Conservation (phyloP, 305 asterid genomes). For the Plantago rigida region DNA sequence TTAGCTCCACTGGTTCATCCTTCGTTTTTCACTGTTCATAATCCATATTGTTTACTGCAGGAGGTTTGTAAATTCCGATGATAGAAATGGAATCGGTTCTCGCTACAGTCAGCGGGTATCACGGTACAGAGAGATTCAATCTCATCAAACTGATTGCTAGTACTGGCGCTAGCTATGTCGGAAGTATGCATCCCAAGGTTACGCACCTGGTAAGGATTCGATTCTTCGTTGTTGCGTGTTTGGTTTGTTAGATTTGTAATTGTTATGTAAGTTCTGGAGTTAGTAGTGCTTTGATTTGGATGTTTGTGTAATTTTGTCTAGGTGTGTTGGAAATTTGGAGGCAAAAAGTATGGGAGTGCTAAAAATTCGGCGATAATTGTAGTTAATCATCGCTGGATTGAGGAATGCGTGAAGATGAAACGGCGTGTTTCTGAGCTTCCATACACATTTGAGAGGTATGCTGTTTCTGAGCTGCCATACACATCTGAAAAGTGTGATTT, state of each 20-base stretch:
- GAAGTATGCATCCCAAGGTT: slow-evolving; percentile 38
- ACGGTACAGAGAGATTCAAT: slow-evolving; percentile 57
- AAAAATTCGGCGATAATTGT: slow-evolving; percentile 36
- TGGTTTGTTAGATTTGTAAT: background rate
- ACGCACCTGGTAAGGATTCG: slow-evolving; percentile 46
- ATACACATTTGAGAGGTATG: slow-evolving; percentile 37
- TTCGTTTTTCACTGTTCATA: background rate
- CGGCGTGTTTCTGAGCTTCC: slow-evolving; percentile 42
- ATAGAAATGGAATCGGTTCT: slow-evolving; percentile 44
- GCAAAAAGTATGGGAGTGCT: slow-evolving; percentile 65
- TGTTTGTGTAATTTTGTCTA: slow-evolving; percentile 27
- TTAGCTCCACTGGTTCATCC: too few species aligned
- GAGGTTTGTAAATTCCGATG: too few species aligned
- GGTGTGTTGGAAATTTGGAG: slow-evolving; percentile 86
- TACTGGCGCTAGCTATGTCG: slow-evolving; percentile 58
- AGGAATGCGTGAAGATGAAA: slow-evolving; percentile 45
- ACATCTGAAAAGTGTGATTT: background rate
- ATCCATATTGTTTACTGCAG: too few species aligned
- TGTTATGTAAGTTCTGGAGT: background rate
- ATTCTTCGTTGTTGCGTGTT: background rate
- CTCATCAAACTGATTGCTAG: slow-evolving; percentile 48
- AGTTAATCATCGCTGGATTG: slow-evolving; percentile 70
- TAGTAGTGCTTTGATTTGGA: background rate
- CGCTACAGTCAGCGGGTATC: slow-evolving; percentile 69
- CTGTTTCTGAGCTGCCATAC: background rate